Evolutionary conservation across 2,329 filamentous ascomycete genomes (phyloP), one percentile per base, ranked within the genome.

Genomic region (Penicillium griseofulvum): DNA sequence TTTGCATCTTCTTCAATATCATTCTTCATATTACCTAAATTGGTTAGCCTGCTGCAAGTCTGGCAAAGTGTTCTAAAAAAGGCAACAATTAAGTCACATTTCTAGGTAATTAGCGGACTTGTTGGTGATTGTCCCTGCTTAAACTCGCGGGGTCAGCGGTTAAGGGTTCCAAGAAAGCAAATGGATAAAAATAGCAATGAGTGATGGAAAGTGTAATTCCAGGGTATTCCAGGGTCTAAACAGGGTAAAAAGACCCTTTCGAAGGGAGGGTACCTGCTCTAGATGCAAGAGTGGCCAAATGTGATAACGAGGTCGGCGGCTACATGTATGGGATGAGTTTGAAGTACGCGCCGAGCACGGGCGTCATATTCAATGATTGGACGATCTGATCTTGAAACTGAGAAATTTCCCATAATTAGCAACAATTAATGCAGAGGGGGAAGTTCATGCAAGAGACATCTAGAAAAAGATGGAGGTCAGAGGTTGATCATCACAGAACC

Each of bases 1-100:
- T 71, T 71, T 70, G 71, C 71, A 71, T 65, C 62, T 62, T 59
- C 58, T 56, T 56, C 57, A 53, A 49, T 43, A 33, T 38, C 43
- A 45, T 62, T 69, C 66, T 65, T 68, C 66, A 69, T 62, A 67
- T 65, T 33, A 49, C 61, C 34, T 26, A 46, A 49, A 59, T 22
- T 52, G 58, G 57, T 58, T 67, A 62, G 65, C 57, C 55, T 55
- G 59, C 56, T 63, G 60, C 63, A 66, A 16, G 52, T 50, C 41
- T 58, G 59, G 61, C 54, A 60, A 64, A 58, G 49, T 52, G 50
- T 68, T 67, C 64, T 68, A 60, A 66, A 64, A 62, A 60, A 55
- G 64, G 62, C 47, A 65, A 64, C 63, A 63, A 63, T 64, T 65
- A 65, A 50, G 54, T 62, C 57, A 43, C 63, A 65, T 58, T 62